Conservation (phyloP, 768 basidiomycete genomes). For the Naematelia encephala region DNA sequence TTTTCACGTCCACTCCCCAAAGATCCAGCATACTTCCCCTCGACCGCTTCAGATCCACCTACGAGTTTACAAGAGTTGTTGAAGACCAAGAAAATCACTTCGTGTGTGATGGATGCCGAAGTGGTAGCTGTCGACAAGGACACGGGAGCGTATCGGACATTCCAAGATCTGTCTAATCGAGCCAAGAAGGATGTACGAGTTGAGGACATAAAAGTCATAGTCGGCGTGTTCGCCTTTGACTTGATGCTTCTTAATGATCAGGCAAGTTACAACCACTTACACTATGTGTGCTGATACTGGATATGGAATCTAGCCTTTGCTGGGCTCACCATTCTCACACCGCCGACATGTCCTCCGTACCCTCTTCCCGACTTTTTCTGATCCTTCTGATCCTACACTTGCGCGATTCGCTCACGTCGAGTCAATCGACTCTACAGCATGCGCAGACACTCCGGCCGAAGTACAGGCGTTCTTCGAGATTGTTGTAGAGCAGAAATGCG, state of each 20-base stretch:
- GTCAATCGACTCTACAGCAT: constrained; percentile 57
- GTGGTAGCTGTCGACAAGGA: constrained; percentile 74
- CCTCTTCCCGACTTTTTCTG: constrained; percentile 59
- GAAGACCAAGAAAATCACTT: constrained; percentile 19
- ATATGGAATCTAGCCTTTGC: constrained; percentile 70
- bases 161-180: constrained; percentile 81
- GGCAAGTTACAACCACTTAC: constrained; percentile 59
- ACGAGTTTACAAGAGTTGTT: constrained; percentile 32
- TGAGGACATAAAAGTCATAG: constrained; percentile 69
- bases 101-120: constrained; percentile 69
- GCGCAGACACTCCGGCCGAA: constrained; percentile 57
- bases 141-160: constrained; percentile 65
- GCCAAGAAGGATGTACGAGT: constrained; percentile 77
- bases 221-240: constrained; percentile 85
- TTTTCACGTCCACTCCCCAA: constrained; percentile 51
- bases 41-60: constrained; percentile 27
- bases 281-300: not conserved
- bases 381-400: constrained; percentile 53
- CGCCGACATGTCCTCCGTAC: constrained; percentile 65
- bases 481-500: constrained; percentile 72
- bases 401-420: constrained; percentile 74
- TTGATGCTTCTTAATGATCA: constrained; percentile 78
- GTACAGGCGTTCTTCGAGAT: constrained; percentile 73
- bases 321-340: constrained; percentile 66
- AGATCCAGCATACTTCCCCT: constrained; percentile 24